phyloP scores from a whole-genome alignment of 805 yeast species.

The Hemisphaericaspora nanyangensis region DNA sequence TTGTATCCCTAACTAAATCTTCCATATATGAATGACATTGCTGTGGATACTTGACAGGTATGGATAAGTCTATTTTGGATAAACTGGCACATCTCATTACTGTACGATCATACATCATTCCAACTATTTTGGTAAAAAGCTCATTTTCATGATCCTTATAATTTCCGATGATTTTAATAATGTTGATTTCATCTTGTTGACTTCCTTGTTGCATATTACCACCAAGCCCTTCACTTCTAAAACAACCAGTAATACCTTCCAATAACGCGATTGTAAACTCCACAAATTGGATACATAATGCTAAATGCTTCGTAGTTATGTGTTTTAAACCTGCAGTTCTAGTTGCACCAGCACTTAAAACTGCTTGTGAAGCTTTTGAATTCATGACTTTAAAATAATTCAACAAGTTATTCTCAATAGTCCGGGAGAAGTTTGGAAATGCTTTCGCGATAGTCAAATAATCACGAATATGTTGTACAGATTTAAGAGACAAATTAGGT shows the following conservation, averaged over 20 bases:
- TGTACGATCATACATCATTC: constrained; percentile 67
- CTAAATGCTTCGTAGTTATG: constrained; percentile 68
- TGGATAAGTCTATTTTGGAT: constrained; percentile 47
- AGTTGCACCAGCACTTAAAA: constrained; percentile 74
- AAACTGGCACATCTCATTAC: constrained; percentile 47
- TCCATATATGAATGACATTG: constrained; percentile 64
- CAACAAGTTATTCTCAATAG: constrained; percentile 43
- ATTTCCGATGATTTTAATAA: constrained; percentile 28
- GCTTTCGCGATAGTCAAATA: constrained; percentile 54
- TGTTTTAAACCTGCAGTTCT: constrained; percentile 69
- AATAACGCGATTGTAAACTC: constrained; percentile 42
- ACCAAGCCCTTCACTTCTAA: background rate
- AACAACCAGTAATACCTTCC: constrained; percentile 17
- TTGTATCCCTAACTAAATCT: constrained; percentile 59
- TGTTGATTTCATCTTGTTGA: constrained; percentile 25
- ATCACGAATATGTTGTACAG: constrained; percentile 37
- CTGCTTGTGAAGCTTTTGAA: constrained; percentile 52
- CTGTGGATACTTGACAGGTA: constrained; percentile 36
- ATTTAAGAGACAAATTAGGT: constrained; percentile 23
- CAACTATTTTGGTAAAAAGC: constrained; percentile 58
- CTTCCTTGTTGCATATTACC: constrained; percentile 3
- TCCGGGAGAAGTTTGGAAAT: constrained; percentile 44
- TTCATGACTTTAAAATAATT: constrained; percentile 46
- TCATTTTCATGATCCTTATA: constrained; percentile 62
- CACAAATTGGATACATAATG: constrained; percentile 64